Base-by-base conservation (phyloP, 2,329 filamentous ascomycete genomes). In the Aspergillus pseudoglaucus region DNA sequence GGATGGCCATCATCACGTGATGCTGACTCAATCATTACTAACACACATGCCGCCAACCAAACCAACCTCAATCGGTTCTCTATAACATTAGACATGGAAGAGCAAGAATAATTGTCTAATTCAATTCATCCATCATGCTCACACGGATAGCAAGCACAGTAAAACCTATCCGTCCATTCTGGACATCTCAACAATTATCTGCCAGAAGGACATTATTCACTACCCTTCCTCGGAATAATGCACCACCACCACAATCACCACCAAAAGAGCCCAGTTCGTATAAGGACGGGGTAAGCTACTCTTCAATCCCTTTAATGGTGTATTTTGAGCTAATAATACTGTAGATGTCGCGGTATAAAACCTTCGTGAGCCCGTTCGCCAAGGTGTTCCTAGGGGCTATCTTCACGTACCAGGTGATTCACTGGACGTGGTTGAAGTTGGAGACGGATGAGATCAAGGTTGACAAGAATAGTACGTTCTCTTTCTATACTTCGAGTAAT, bases 321-420 rank as follows among this genome's bases (percentile, higher is more conserved):
- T 22, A 22, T 22, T 22, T 4, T 22, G 22, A 22, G 22, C 22
- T 22, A 5, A 22, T 6, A 22, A 5, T 22, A 22, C 22, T 22
- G 22, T 5, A 5, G 22, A 22, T 68, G 52, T 59, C 64, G 10
- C 65, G 62, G n/a, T 71, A 71, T 53, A 63, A 63, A 35, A 51
- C 59, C 35, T 72, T 74, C 48, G 63, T 59, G 5, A 60, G 71
- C 30, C 72, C 74, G 8, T 69, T 76, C 44, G 65, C 67, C 51
- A 76, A 76, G 53, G 70, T 74, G 50, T 73, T 76, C 47, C 64
- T 75, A 3, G 69, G 72, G 6, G 71, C 72, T 3, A 67, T 76
- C 32, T 69, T 76, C 55, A 72, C 69, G 14, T 76, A 75, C 54
- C 74, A 76, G 52, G 62, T 74, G 38, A 61, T 73, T 17, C 74